Percentiles rank a stretch among this genome's conserved stretches.
Evolutionary conservation across 2,329 filamentous ascomycete species (phyloP).

Genomic region (Myriosclerotinia duriaeana): DNA sequence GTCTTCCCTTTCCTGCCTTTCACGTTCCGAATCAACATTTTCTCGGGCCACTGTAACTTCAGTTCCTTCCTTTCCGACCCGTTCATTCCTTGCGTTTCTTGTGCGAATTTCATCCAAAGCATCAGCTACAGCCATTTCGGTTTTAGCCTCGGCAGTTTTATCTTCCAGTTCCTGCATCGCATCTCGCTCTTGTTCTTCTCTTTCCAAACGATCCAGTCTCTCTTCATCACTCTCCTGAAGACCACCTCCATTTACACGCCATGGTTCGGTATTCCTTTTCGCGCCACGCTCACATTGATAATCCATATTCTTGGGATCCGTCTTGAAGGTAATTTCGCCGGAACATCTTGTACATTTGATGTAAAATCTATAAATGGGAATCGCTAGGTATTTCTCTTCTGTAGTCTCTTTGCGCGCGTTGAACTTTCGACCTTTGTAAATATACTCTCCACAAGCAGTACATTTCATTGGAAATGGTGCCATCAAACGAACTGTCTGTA

Average conservation of each 20-base stretch:
- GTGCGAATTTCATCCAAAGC: slow-evolving; percentile 92
- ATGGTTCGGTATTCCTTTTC: slow-evolving; percentile 90
- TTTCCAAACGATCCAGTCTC: slow-evolving; percentile 77
- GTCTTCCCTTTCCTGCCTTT: slow-evolving; percentile 74
- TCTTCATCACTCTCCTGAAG: slow-evolving; percentile 83
- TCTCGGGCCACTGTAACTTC: slow-evolving; percentile 55
- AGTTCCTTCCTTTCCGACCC: slow-evolving; percentile 66
- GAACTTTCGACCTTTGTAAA: slow-evolving; percentile 93
- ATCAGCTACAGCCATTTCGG: slow-evolving; percentile 96
- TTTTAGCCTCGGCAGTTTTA: slow-evolving; percentile 88
- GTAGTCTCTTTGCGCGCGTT: slow-evolving; percentile 92
- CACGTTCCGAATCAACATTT: slow-evolving; percentile 59
- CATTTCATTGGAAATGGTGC: slow-evolving; percentile 82
- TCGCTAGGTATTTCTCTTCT: slow-evolving; percentile 83
- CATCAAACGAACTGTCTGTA: slow-evolving; percentile 88
- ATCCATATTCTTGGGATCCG: slow-evolving; percentile 93
- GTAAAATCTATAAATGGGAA: slow-evolving; percentile 87
- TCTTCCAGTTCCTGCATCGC: slow-evolving; percentile 94
- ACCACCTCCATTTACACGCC: slow-evolving; percentile 60
- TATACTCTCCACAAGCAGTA: slow-evolving; percentile 69
- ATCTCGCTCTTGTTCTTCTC: slow-evolving; percentile 77
- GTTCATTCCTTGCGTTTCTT: slow-evolving; percentile 82
- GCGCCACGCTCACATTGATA: slow-evolving; percentile 78
- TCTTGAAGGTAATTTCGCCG: slow-evolving; percentile 87
- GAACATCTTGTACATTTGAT: slow-evolving; percentile 85